Base-by-base conservation (phyloP, 495 filamentous ascomycete genomes). In the Hypoxylon subgilvum region DNA sequence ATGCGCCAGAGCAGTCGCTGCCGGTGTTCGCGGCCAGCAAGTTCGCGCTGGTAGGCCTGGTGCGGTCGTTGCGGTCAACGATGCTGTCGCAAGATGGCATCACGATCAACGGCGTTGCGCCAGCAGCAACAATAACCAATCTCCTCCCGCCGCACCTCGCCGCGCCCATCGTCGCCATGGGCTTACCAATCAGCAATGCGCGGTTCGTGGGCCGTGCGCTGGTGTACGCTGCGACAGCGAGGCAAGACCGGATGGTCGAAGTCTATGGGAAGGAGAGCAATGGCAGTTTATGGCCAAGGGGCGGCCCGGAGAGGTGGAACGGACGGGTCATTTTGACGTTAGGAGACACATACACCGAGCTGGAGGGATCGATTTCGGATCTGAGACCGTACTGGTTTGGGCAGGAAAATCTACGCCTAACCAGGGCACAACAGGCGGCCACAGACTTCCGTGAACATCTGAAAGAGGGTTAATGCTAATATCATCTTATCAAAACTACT, bases 31-130 rank as follows among this genome's bases (percentile, higher is more conserved):
- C 58, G 13, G 56, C 68, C 7, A 19, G 19, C 10, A 74, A 69
- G 35, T 41, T 65, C n/a, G 66, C 63, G 58, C 58, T 64, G 47
- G 52, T 72, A 16, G 64, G 66, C 18, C 55, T 72, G 14, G 35
- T 67, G 6, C 59, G 70, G 12, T 34, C 63, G 10, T 52, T 73
- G 9, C 68, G 70, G 25, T 55, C 69, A 0, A 25, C 49, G 25
- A 34, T 64, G 25, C 38, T 53, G 10, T n/a, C 17, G 21, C 36
- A 61, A 32, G 38, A 41, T 6, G 42, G 61, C 23, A 69, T 71
- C 36, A 71, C 70, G 12, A 71, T 73, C 58, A 73, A 71, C 46
- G 52, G 49, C 27, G 69, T 73, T 12, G 66, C 70, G 6, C 67
- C 70, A 6, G 66, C 60, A 7, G 69, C 66, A 1, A 74, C 69